Percentiles rank a stretch among this genome's conserved stretches.
phyloP scores from a whole-genome alignment of 2,329 filamentous ascomycete genomes.

The Cordyceps cateniannulata region DNA sequence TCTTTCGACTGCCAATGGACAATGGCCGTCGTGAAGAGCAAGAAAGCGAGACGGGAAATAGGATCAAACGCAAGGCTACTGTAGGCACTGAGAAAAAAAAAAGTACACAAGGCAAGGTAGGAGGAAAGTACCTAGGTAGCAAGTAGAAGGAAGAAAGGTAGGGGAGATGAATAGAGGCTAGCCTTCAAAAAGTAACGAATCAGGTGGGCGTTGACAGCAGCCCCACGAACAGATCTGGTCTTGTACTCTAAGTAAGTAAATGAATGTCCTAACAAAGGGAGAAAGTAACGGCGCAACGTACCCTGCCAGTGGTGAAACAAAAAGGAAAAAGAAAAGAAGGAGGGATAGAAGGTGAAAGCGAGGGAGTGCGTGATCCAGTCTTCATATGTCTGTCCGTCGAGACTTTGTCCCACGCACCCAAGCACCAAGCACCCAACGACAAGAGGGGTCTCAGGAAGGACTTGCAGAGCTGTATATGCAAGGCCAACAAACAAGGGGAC shows the following conservation, averaged over 20 bases:
- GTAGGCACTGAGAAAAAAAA: not conserved
- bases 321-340: not conserved
- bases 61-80: not conserved
- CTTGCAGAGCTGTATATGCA: not conserved
- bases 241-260: not conserved
- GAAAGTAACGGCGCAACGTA: too few relatives aligned
- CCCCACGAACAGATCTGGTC: not conserved
- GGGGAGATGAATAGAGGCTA: not conserved
- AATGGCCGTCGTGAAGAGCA: not conserved
- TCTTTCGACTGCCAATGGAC: not conserved
- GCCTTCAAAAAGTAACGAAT: constrained; percentile 3
- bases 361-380: constrained; percentile 3
- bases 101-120: not conserved
- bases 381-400: constrained; percentile 1
- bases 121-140: not conserved
- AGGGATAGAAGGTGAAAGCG: not conserved
- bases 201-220: not conserved
- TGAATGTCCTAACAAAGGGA: not conserved
- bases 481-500: constrained; percentile 9
- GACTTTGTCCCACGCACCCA: not conserved
- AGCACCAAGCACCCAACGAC: not conserved
- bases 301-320: not conserved
- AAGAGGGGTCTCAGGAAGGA: not conserved
- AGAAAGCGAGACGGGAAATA: not conserved
- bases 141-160: not conserved